Conservation (phyloP, 495 filamentous ascomycete genomes). For the Talaromyces thailandensis region DNA sequence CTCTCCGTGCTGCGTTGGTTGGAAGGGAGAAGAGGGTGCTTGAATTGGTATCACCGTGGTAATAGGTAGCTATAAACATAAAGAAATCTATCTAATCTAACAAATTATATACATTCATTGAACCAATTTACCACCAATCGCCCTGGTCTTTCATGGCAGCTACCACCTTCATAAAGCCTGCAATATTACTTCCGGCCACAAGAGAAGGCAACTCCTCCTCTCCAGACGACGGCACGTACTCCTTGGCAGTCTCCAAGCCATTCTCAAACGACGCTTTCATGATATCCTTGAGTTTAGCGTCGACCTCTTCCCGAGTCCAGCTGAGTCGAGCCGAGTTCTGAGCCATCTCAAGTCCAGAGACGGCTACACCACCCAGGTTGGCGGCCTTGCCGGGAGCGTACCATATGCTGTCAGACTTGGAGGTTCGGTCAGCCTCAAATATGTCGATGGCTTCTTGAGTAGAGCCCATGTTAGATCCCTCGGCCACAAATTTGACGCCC, state of each 20-base stretch:
- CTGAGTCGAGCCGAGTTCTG: constrained; percentile 83
- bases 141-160: constrained; percentile 93
- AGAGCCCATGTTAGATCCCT: constrained; percentile 98
- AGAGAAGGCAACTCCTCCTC: constrained; percentile 82
- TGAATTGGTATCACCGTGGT: neutral
- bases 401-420: constrained; percentile 71
- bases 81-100: constrained; percentile 6
- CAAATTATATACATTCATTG: constrained; percentile 10
- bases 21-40: neutral
- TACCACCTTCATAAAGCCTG: constrained; percentile 93
- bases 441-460: constrained; percentile 90
- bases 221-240: constrained; percentile 61
- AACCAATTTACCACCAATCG: constrained; percentile 71
- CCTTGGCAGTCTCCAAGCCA: constrained; percentile 80
- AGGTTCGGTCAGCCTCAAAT: constrained; percentile 75
- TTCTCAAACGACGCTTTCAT: constrained; percentile 93
- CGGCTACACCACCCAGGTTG: constrained; percentile 95
- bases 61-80: neutral
- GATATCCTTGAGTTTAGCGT: constrained; percentile 83
- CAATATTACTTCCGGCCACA: constrained; percentile 92
- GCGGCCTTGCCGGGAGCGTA: constrained; percentile 90
- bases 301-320: constrained; percentile 87
- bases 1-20: neutral
- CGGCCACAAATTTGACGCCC: constrained; percentile 81
- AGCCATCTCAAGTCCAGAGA: constrained; percentile 97